phyloP scores from a whole-genome alignment of 352 stramenopile species.

The Globisporangium heterothallicum region DNA sequence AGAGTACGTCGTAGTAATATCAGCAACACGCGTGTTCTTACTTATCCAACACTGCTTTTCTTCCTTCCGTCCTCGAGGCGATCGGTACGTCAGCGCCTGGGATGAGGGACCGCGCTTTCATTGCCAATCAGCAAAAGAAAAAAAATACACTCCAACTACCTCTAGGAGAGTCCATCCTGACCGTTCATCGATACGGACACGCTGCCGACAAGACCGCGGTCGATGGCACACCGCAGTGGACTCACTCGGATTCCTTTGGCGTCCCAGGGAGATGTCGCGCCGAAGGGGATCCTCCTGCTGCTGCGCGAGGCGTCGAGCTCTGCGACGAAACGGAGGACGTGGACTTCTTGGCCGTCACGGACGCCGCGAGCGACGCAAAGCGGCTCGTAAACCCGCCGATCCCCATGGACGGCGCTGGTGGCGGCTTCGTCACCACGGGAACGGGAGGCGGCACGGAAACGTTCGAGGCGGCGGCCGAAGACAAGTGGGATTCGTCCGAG shows the following conservation, averaged over 20 bases:
- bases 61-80: too few species aligned
- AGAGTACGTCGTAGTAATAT: too few species aligned
- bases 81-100: too few species aligned
- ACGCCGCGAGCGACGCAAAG: conserved; percentile 50
- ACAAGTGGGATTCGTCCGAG: conserved; percentile 37
- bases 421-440: conserved; percentile 14
- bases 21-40: not conserved
- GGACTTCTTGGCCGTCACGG: conserved; percentile 50
- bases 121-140: too few species aligned
- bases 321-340: conserved; percentile 12
- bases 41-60: not conserved
- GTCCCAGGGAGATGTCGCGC: conserved; percentile 16
- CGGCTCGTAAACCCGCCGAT: conserved; percentile 41
- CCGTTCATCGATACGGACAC: conserved; percentile 51
- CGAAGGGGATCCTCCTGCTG: conserved; percentile 11
- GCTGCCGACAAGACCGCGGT: conserved; percentile 37
- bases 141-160: too few species aligned
- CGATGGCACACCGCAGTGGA: conserved; percentile 39
- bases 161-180: too few species aligned
- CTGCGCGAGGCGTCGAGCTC: conserved; percentile 22
- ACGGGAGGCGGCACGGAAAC: conserved; percentile 30
- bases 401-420: conserved; percentile 21
- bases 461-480: conserved; percentile 10
- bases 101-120: too few species aligned
- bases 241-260: conserved; percentile 33